Conservation (phyloP, 1,284 basidiomycete genomes). For the Pisolithus thermaeus region DNA sequence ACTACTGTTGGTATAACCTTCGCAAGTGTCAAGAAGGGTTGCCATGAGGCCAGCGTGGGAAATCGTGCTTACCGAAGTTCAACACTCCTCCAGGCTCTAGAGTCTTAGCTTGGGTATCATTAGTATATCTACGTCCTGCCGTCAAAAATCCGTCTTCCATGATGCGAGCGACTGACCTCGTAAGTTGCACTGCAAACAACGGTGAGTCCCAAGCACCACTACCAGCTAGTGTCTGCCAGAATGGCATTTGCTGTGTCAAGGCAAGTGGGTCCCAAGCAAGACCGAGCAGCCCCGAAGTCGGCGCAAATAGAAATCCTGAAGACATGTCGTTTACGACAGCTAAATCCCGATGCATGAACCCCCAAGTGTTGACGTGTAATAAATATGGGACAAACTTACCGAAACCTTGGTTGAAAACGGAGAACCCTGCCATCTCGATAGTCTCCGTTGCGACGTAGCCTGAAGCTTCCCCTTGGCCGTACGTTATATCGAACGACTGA, state of each 20-base stretch:
- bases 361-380: not conserved
- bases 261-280: slow-evolving; percentile 24
- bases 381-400: slow-evolving; percentile 25
- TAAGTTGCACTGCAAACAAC: slow-evolving; percentile 33
- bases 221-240: slow-evolving; percentile 41
- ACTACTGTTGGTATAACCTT: slow-evolving; percentile 37
- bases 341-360: not conserved
- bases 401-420: slow-evolving; percentile 36
- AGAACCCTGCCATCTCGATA: slow-evolving; percentile 40
- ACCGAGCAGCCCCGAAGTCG: slow-evolving; percentile 25
- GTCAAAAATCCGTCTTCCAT: not conserved
- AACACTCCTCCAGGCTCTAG: slow-evolving; percentile 29
- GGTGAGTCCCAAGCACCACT: slow-evolving; percentile 31
- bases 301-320: slow-evolving; percentile 10
- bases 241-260: slow-evolving; percentile 30
- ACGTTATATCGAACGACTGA: slow-evolving; percentile 13
- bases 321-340: slow-evolving; percentile 18
- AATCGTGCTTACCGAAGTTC: slow-evolving; percentile 19
- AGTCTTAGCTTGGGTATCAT: slow-evolving; percentile 13
- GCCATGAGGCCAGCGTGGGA: not conserved
- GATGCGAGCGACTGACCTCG: slow-evolving; percentile 19
- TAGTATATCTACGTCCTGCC: slow-evolving; percentile 18
- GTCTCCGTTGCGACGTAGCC: slow-evolving; percentile 35
- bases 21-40: slow-evolving; percentile 8
- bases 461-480: slow-evolving; percentile 22